Percentiles rank a stretch among this genome's conserved stretches.
Conservation (phyloP, 192 early-diverging fungal genomes). For the Kappamyces sp. region DNA sequence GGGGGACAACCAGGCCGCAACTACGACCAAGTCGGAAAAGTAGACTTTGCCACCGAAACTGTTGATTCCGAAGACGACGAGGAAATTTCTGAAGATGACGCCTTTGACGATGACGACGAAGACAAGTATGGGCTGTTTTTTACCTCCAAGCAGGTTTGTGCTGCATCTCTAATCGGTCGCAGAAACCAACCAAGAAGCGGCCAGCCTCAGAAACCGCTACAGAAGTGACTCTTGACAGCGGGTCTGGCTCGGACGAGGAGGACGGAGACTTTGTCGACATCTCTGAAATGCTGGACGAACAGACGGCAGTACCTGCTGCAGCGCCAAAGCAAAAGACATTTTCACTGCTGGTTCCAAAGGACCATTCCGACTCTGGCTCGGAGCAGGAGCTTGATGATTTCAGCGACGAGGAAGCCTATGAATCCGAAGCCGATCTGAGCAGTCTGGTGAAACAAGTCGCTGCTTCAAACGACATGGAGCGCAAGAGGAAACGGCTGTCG, state of each 20-base stretch:
- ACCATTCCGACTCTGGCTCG: slow-evolving; percentile 12
- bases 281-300: slow-evolving; percentile 29
- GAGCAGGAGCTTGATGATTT: slow-evolving; percentile 17
- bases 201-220: not conserved
- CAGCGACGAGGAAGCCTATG: slow-evolving; percentile 24
- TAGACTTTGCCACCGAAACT: slow-evolving; percentile 67
- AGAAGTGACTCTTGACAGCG: slow-evolving; percentile 33
- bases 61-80: slow-evolving; percentile 89
- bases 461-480: slow-evolving; percentile 40
- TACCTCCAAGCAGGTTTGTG: slow-evolving; percentile 28
- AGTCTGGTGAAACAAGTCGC: slow-evolving; percentile 55
- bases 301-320: slow-evolving; percentile 1
- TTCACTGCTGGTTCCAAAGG: not conserved
- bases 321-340: slow-evolving; percentile 1
- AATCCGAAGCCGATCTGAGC: slow-evolving; percentile 16
- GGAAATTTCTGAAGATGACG: slow-evolving; percentile 88
- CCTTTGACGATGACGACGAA: slow-evolving; percentile 80
- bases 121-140: slow-evolving; percentile 74
- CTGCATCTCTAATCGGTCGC: slow-evolving; percentile 19
- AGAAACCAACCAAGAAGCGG: slow-evolving; percentile 40
- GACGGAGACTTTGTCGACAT: slow-evolving; percentile 51
- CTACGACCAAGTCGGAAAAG: slow-evolving; percentile 58
- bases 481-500: slow-evolving; percentile 46
- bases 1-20: slow-evolving; percentile 8
- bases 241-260: slow-evolving; percentile 32